phyloP scores from a whole-genome alignment of 352 stramenopile genomes.

The Phytophthora multivora region DNA sequence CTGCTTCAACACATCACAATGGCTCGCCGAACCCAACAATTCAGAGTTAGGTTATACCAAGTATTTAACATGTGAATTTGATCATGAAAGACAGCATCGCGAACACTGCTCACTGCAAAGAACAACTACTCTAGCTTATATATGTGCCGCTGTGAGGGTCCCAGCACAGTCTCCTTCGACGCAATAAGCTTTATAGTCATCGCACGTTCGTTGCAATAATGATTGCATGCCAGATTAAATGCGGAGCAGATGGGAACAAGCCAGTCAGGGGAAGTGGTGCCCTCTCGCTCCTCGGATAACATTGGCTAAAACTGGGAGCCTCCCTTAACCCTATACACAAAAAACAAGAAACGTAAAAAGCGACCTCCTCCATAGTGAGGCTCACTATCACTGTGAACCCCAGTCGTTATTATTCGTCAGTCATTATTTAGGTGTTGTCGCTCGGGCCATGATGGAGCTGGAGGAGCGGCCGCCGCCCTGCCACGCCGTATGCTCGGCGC shows the following conservation, averaged over 20 bases:
- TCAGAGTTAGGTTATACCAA: no score
- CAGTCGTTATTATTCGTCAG: constrained; percentile 25
- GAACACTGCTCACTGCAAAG: no score
- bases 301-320: neutral
- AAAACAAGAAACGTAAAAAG: constrained; percentile 14
- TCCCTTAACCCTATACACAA: constrained; percentile 10
- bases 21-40: no score
- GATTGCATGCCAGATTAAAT: constrained; percentile 8
- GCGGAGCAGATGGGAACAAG: constrained; percentile 14
- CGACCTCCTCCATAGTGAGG: constrained; percentile 9
- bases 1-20: constrained; percentile 9
- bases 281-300: neutral
- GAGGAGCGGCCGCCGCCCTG: constrained; percentile 37
- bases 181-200: neutral
- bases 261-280: constrained; percentile 3
- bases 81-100: no score
- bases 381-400: no score
- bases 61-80: no score
- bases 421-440: constrained; percentile 20
- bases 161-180: neutral
- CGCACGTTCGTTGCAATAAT: neutral
- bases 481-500: constrained; percentile 27
- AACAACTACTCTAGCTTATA: neutral
- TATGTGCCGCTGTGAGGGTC: neutral
- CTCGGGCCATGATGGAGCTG: constrained; percentile 24